These are phyloP conservation scores for Sugiyamaella boreocaroliniensis DNA, from an alignment of 805 yeast species.

Conservation along the genomic window DNA sequence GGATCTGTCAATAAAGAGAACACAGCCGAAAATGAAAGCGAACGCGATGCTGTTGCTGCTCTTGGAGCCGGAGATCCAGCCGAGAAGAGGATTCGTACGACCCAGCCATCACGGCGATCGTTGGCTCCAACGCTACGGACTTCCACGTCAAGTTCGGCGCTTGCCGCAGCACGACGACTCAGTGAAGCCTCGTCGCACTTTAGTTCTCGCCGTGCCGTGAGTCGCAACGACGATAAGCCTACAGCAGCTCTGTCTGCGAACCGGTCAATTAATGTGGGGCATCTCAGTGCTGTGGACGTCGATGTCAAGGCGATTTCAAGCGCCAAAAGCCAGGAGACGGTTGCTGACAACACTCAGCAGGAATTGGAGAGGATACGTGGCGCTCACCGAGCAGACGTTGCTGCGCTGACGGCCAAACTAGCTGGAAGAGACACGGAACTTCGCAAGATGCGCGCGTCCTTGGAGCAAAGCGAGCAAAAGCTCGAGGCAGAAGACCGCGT, in stretches of 20 bases:
- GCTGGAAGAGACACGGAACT: conserved; percentile 19
- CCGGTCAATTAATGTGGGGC: background rate
- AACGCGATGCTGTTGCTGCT: too few relatives aligned
- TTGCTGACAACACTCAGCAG: background rate
- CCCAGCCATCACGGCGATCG: background rate
- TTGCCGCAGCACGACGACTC: background rate
- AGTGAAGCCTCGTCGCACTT: background rate
- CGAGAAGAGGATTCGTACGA: background rate
- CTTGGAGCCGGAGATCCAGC: background rate
- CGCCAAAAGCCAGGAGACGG: background rate
- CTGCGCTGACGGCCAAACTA: conserved; percentile 13
- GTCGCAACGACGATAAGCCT: background rate
- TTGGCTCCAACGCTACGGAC: background rate
- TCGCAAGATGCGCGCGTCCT: conserved; percentile 5
- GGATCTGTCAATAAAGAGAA: background rate
- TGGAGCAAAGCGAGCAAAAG: conserved; percentile 10
- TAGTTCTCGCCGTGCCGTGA: background rate
- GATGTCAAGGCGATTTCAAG: conserved; percentile 3
- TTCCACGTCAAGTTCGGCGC: background rate
- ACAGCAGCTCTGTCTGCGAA: background rate
- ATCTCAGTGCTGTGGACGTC: conserved; percentile 4
- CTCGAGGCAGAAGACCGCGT: conserved; percentile 7
- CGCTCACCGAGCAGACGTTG: conserved; percentile 10
- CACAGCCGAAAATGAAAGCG: background rate
- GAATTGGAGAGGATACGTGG: conserved; percentile 7